Evolutionary conservation across 345 rosid species (phyloP).

Genomic region (Melaleuca quinquenervia): DNA sequence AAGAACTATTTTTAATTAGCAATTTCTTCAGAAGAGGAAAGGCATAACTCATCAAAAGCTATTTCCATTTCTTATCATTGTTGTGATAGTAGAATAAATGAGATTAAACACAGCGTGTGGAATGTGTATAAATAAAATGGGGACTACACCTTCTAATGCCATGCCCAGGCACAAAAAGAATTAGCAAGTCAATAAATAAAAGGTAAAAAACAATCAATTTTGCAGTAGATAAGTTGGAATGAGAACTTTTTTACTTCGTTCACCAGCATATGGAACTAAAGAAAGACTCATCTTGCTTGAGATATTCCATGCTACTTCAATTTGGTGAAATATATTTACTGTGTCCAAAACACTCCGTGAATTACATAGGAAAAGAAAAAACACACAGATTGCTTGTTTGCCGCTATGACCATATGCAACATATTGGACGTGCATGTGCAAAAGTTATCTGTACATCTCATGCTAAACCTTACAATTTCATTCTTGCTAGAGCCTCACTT

Average conservation of each 20-base stretch:
- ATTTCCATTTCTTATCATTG: neutral
- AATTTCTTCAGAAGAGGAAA: neutral
- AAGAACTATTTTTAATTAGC: neutral
- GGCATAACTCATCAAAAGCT: neutral
- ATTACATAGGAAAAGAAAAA: neutral
- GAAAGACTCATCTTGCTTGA: neutral
- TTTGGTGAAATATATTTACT: neutral
- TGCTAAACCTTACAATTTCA: slow-evolving; percentile 67
- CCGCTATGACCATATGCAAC: neutral
- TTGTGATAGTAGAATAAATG: neutral
- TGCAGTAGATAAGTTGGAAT: neutral
- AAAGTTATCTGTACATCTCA: neutral
- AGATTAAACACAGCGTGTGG: neutral
- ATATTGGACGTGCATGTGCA: neutral
- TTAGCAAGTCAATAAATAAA: neutral
- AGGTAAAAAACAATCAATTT: neutral
- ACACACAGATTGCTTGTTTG: neutral
- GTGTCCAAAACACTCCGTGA: neutral
- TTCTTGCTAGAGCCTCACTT: slow-evolving; percentile 89
- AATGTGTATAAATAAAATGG: neutral
- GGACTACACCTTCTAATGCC: neutral
- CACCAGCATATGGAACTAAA: neutral
- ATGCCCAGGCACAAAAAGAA: neutral
- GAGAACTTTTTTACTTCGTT: neutral
- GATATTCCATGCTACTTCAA: neutral